phyloP scores from a whole-genome alignment of 1,139 yeast species.

The Candida sanyaensis region DNA sequence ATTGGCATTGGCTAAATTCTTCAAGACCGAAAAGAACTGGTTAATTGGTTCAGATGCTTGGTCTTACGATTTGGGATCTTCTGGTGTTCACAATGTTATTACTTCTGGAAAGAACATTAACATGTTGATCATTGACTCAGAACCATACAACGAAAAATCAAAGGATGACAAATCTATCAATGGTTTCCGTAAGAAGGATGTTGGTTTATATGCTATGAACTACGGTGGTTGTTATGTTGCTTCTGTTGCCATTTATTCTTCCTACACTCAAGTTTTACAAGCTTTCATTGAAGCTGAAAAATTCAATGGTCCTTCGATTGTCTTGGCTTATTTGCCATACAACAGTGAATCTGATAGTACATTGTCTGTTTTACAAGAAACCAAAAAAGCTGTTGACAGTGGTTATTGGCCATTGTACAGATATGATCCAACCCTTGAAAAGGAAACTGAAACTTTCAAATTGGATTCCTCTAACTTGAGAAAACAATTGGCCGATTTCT shows the following conservation, averaged over 20 bases:
- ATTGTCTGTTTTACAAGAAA: conserved; percentile 75
- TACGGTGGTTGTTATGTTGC: conserved; percentile 91
- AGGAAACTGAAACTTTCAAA: conserved; percentile 59
- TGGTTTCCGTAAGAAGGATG: conserved; percentile 78
- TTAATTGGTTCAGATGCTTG: conserved; percentile 92
- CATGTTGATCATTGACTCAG: conserved; percentile 87
- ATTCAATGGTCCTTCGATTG: conserved; percentile 87
- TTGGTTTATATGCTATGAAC: conserved; percentile 95
- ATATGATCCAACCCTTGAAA: conserved; percentile 63
- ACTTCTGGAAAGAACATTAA: conserved; percentile 78
- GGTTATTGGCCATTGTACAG: conserved; percentile 97
- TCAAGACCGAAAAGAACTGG: conserved; percentile 66
- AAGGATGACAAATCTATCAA: conserved; percentile 20
- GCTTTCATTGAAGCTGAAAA: conserved; percentile 87
- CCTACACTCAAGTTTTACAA: conserved; percentile 89
- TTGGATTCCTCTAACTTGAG: conserved; percentile 84
- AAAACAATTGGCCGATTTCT: conserved; percentile 72
- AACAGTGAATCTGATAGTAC: conserved; percentile 67
- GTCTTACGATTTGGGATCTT: conserved; percentile 90
- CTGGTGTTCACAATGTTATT: conserved; percentile 87
- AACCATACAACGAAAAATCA: conserved; percentile 59
- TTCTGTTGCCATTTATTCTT: conserved; percentile 89
- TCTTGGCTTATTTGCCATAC: conserved; percentile 88
- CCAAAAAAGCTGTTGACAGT: conserved; percentile 86
- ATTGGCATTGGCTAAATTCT: conserved; percentile 45